A percentile compares a stretch with the other conserved stretches of the same genome.
Evolutionary conservation across 1,284 basidiomycete genomes (phyloP).

Genomic region (Coniophora puteana): DNA sequence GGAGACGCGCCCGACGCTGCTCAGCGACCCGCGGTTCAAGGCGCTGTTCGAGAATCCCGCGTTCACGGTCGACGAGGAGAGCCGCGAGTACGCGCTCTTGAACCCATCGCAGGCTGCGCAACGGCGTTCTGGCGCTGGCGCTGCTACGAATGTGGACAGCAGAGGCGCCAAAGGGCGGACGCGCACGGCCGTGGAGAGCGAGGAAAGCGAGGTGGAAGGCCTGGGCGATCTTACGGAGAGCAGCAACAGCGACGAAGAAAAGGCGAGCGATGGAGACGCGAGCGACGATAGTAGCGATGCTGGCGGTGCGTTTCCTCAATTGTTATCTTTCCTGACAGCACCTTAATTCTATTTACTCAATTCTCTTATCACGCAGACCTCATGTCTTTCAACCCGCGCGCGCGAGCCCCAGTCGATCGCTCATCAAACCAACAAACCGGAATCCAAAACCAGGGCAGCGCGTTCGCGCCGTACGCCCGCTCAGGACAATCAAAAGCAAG

Average conservation of each 20-base stretch:
- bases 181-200: conserved; percentile 81
- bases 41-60: conserved; percentile 93
- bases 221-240: too few species aligned
- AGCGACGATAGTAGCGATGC: conserved; percentile 47
- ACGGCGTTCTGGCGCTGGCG: conserved; percentile 29
- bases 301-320: conserved; percentile 32
- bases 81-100: conserved; percentile 84
- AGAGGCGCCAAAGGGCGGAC: conserved; percentile 21
- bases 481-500: conserved; percentile 37
- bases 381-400: too few species aligned
- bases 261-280: conserved; percentile 35
- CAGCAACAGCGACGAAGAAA: conserved; percentile 38
- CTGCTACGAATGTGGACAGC: conserved; percentile 19
- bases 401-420: too few species aligned
- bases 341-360: too few species aligned
- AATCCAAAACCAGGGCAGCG: conserved; percentile 33
- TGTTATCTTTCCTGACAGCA: conserved; percentile 7
- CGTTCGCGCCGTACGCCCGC: conserved; percentile 34
- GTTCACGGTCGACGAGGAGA: conserved; percentile 88
- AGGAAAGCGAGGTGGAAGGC: conserved; percentile 78
- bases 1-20: conserved; percentile 48
- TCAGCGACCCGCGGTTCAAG: conserved; percentile 88
- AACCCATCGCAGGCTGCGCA: conserved; percentile 80
- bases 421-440: conserved; percentile 5
- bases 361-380: too few species aligned